phyloP scores from a whole-genome alignment of 495 filamentous ascomycete genomes.

The Chaetomium cochliodes region DNA sequence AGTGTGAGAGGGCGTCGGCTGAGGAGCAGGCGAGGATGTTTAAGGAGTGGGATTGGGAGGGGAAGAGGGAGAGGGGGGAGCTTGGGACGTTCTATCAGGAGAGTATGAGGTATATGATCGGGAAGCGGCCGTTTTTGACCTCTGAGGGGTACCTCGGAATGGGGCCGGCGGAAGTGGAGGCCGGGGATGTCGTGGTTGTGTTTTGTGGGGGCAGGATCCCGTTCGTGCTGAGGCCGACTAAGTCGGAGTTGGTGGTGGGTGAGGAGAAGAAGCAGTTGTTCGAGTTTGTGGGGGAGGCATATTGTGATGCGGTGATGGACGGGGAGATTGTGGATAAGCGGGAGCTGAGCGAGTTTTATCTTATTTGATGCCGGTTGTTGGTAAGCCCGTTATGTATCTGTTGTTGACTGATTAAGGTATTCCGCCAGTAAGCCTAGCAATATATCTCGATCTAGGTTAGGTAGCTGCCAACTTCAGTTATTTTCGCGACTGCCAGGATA shows the following conservation, averaged over 20 bases:
- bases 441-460: too few relatives aligned
- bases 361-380: background rate
- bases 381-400: too few relatives aligned
- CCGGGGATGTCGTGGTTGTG: background rate
- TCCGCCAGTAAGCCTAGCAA: too few relatives aligned
- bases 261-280: background rate
- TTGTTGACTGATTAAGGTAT: too few relatives aligned
- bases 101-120: background rate
- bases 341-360: background rate
- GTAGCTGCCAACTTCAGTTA: too few relatives aligned
- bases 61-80: background rate
- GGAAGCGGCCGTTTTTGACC: background rate
- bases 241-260: too few relatives aligned
- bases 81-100: background rate
- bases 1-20: background rate
- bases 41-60: background rate
- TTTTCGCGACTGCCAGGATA: too few relatives aligned
- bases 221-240: background rate
- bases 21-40: background rate
- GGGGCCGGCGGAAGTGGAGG: background rate
- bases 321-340: background rate
- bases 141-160: background rate
- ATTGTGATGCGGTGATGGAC: constrained; percentile 5
- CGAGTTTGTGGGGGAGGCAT: background rate
- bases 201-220: constrained; percentile 1